Evolutionary conservation across 169 alveolate species (phyloP).

Genomic region (Cryptosporidium xiaoi): DNA sequence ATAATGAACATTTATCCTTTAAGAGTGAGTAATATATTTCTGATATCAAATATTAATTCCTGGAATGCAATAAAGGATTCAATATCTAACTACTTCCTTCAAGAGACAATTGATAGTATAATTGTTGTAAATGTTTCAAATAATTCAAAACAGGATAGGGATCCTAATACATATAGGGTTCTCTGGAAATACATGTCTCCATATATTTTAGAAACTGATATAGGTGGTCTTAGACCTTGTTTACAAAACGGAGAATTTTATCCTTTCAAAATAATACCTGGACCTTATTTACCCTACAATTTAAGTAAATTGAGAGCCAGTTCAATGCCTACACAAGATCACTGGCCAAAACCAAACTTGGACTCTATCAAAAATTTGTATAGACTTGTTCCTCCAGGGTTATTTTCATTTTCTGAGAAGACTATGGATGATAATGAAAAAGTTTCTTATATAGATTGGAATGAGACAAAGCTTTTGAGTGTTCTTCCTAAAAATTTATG

Average conservation of each 20-base stretch:
- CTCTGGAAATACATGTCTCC: constrained; percentile 71
- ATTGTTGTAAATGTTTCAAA: constrained; percentile 40
- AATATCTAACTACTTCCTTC: constrained; percentile 8
- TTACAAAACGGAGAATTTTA: constrained; percentile 26
- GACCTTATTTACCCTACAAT: constrained; percentile 36
- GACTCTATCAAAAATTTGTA: constrained; percentile 22
- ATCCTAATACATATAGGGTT: background rate
- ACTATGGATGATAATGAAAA: constrained; percentile 50
- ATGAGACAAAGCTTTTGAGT: constrained; percentile 3
- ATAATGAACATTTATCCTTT: constrained; percentile 50
- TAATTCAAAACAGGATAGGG: constrained; percentile 28
- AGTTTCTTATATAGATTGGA: constrained; percentile 16
- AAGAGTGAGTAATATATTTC: constrained; percentile 22
- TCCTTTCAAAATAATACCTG: constrained; percentile 57
- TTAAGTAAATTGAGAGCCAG: background rate
- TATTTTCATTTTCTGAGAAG: background rate
- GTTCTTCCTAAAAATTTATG: constrained; percentile 27
- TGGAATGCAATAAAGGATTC: constrained; percentile 50
- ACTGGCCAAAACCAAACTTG: constrained; percentile 43
- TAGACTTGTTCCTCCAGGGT: constrained; percentile 7
- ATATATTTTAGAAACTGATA: constrained; percentile 21
- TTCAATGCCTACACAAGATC: constrained; percentile 12
- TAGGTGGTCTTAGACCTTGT: constrained; percentile 57
- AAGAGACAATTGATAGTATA: constrained; percentile 27
- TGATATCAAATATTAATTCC: constrained; percentile 10